Evolutionary conservation across 106 monocot genomes (phyloP), one percentile per base, ranked within the genome.

Genomic region (Agapanthus africanus): DNA sequence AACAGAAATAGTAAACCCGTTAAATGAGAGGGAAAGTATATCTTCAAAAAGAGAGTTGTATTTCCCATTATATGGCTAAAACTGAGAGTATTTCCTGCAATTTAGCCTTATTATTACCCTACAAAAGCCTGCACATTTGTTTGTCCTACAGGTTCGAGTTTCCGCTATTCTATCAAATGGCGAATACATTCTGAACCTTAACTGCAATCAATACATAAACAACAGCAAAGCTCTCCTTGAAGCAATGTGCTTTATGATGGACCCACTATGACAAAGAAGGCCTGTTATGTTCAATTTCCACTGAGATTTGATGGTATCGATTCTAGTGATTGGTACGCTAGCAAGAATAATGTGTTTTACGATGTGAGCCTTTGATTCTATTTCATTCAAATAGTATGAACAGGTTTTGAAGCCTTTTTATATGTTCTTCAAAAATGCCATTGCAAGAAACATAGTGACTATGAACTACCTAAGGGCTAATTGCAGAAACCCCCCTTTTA

Each of bases 231-330:
- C 95, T 26, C 87, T 91, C 70, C 88, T 88, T 63, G 95, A 95
- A 78, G 91, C 88, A 37, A 95, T 95, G 95, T 95, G 95, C 67
- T 95, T 95, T 77, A 81, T 95, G 91, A 95, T 95, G 95, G 95
- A 95, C 38, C 88, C 13, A 71, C 71, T 74, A 79, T 95, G 59
- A 78, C 80, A 33, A 65, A 67, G 72, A 85, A 91, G 70, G 81
- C 88, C 30, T 95, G 91, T 52, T 95, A 81, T 68, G 66, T 95
- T 44, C 95, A 95, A 52, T 95, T 95, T 49, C 95, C 95, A 35
- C 95, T 91, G 50, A 88, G 91, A 50, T 95, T 95, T 69, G 95
- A 95, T 78, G 95, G 90, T 52, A 95, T 91, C 47, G 91, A 95
- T 81, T 84, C 79, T 31, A 88, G 87, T 54, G 95, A 95, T 62